A percentile compares a stretch with the other conserved stretches of the same genome.
Evolutionary conservation across 192 early-diverging fungal genomes (phyloP).

Genomic region (Coemansia sp.): DNA sequence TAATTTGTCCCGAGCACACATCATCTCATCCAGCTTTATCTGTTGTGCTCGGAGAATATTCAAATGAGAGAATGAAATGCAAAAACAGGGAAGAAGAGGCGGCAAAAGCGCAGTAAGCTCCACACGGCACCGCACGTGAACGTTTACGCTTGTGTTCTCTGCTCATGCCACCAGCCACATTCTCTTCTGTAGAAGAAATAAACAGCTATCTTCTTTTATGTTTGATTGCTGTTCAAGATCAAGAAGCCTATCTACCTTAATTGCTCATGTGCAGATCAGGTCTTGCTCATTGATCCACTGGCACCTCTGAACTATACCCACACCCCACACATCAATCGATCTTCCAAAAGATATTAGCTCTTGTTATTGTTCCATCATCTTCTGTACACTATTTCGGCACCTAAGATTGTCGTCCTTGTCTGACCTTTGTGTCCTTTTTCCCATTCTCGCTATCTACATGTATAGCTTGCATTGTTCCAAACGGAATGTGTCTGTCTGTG

Average conservation of each 20-base stretch:
- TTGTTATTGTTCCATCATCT: not conserved
- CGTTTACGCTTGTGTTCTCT: not conserved
- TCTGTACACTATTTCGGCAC: not conserved
- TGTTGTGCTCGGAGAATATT: slow-evolving; percentile 6
- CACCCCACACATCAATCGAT: not conserved
- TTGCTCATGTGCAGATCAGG: not conserved
- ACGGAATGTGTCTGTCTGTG: not conserved
- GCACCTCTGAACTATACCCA: not conserved
- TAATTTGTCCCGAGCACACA: not conserved
- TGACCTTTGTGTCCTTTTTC: no score
- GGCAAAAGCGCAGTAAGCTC: not conserved
- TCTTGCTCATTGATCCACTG: not conserved
- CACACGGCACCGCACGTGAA: not conserved
- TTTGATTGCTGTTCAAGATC: not conserved
- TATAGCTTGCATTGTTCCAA: no score
- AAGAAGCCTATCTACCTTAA: no score
- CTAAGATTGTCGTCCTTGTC: not conserved
- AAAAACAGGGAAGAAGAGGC: not conserved
- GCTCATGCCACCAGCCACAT: not conserved
- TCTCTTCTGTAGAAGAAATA: not conserved
- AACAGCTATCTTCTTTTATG: not conserved
- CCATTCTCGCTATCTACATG: no score
- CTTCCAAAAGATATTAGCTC: not conserved
- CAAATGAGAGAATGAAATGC: not conserved
- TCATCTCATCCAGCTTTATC: not conserved